Base-by-base conservation (phyloP, 2,329 filamentous ascomycete genomes). In the Colletotrichum viniferum region DNA sequence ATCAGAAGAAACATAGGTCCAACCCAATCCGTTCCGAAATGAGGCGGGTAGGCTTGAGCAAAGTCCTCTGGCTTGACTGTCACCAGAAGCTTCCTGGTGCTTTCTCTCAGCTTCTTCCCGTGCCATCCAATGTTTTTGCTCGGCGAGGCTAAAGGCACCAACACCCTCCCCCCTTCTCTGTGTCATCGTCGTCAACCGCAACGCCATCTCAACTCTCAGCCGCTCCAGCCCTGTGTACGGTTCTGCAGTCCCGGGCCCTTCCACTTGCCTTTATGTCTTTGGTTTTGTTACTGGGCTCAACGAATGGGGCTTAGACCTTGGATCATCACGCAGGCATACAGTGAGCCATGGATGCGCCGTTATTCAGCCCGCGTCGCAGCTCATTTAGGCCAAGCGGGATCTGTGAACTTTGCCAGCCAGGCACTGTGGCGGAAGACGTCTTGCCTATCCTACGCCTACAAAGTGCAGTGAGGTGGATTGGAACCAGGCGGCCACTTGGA, bases 81-180 rank as follows among this genome's bases (percentile, higher is more conserved):
- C 36, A 16, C 30, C 24, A 52, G 67, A 32, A 34, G 36, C 12
- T 34, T 14, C 7, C 4, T 34, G 14, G 18, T 32, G 24, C 30
- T 52, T 43, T 21, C 43, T 13, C 52, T 60, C 61, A 34, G 55
- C 61, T 26, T 38, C 55, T 66, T 38, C 36, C 60, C 52, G 30
- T 74, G 61, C 43, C 67, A 71, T 56, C 68, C 68, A 68, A 67
- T 74, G 28, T 74, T 58, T 55, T 26, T 65, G 36, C 36, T 43
- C 55, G 36, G 24, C 14, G 30, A 30, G 34, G 16, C 24, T 48
- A 72, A 48, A 61, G 7, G 55, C 38, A 56, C 16, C 52, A 38
- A 38, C 14, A 43, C 38, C 28, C 13, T 38, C 16, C 34, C 21
- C 38, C 13, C 24, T 34, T 26, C 48, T 13, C 62, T 18, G 36